Base-by-base conservation (phyloP, 2,329 filamentous ascomycete genomes). In the Sarocladium brachiariae region DNA sequence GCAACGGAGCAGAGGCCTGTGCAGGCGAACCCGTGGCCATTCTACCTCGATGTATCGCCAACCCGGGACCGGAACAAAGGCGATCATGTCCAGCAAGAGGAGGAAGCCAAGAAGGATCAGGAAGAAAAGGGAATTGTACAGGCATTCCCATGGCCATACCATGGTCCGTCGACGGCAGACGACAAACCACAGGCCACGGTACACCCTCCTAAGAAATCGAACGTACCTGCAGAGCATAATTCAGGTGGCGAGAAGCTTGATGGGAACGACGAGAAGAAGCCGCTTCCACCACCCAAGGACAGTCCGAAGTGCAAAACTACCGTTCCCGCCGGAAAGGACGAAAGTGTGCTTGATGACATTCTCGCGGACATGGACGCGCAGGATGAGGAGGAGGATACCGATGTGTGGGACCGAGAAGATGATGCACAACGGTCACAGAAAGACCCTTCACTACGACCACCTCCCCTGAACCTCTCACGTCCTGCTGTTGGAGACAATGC, bases 21-120 rank as follows among this genome's bases (percentile, higher is more conserved):
- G n/a, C 52, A 52, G 53, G 65, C 63, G 27, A 63, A 65, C 35
- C 63, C 65, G 9, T 67, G 65, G 64, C 57, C 65, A 14, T 68
- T 49, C 16, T 49, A 37, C 18, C 31, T 49, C 19, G 46, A 49
- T 11, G 24, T 37, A n/a, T 37, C 46, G 33, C 30, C 33, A 30
- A 35, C 19, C 11, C 25, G 34, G n/a, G 11, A 14, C 13, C 27
- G 27, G 11, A 65, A 30, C 59, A 64, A 53, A 63, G 63, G 2
- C 58, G 46, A 49, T 4, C 14, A 27, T 16, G 31, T 14, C 30
- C 14, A 16, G 27, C 27, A 38, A 27, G 23, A 41, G 13, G 24
- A 41, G 9, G 34, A 30, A 4, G 14, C 33, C n/a, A 19, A 39
- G 31, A 49, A 25, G 21, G 16, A 9, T 8, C 11, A 49, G 46